Percentiles rank a stretch among this genome's conserved stretches.
Evolutionary conservation across 2,329 filamentous ascomycete genomes (phyloP).

Genomic region (Pyricularia sp.): DNA sequence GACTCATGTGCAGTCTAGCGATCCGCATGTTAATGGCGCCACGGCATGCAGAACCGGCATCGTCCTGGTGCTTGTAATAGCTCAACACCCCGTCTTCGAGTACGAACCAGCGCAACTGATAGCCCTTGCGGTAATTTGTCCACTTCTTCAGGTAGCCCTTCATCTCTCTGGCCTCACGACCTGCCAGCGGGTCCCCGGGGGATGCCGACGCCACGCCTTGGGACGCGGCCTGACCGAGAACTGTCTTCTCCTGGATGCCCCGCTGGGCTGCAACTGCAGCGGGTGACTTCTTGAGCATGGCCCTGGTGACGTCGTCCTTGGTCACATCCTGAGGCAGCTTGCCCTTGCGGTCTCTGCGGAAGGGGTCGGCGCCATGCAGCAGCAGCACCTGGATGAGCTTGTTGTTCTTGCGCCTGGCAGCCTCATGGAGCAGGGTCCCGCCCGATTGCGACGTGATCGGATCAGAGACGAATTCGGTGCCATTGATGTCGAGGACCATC

Average conservation of each 20-base stretch:
- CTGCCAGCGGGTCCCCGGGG: constrained; percentile 49
- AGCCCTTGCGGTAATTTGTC: constrained; percentile 97
- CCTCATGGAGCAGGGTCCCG: constrained; percentile 89
- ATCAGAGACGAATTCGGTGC: constrained; percentile 76
- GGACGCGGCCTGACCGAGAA: constrained; percentile 60
- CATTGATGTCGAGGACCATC: constrained; percentile 83
- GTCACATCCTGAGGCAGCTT: constrained; percentile 94
- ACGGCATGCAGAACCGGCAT: constrained; percentile 87
- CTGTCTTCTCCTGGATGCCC: constrained; percentile 93
- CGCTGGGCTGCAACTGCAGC: constrained; percentile 88
- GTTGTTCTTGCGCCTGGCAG: constrained; percentile 74
- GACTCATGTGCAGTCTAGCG: constrained; percentile 85
- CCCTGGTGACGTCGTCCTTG: constrained; percentile 78
- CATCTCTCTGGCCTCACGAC: constrained; percentile 88
- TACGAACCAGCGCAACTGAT: constrained; percentile 95
- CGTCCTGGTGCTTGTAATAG: constrained; percentile 99
- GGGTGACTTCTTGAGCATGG: constrained; percentile 86
- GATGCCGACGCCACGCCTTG: constrained; percentile 39
- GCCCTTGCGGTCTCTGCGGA: constrained; percentile 85
- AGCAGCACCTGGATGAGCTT: constrained; percentile 81
- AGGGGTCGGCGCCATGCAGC: constrained; percentile 90
- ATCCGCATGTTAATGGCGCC: constrained; percentile 99
- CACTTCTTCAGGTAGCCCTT: constrained; percentile 98
- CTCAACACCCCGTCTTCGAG: constrained; percentile 93
- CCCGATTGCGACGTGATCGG: constrained; percentile 63